phyloP scores from a whole-genome alignment of 2,329 filamentous ascomycete species.

The Botrytis hyacinthi region DNA sequence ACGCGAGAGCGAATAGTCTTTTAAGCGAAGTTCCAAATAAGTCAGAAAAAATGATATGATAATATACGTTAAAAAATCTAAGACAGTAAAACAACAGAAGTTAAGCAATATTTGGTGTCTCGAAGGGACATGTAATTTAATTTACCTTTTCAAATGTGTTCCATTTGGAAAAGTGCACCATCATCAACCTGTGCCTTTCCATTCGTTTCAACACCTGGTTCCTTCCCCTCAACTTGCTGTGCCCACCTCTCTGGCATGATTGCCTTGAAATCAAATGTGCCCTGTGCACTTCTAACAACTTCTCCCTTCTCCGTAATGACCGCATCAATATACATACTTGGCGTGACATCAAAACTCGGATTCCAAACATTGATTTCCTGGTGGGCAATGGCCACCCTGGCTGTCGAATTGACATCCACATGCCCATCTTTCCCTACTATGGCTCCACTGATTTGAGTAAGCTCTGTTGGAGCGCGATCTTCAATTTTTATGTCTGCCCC shows the following conservation, averaged over 20 bases:
- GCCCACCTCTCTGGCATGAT: conserved; percentile 57
- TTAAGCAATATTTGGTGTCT: background rate
- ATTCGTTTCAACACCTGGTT: background rate
- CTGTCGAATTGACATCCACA: conserved; percentile 61
- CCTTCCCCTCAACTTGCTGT: conserved; percentile 26
- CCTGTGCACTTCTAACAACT: conserved; percentile 71
- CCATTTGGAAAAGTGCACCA: conserved; percentile 22
- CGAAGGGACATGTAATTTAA: background rate
- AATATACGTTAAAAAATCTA: too few relatives aligned
- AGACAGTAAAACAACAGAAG: background rate
- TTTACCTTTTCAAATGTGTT: conserved; percentile 11
- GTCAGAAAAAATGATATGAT: background rate
- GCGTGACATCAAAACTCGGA: conserved; percentile 94
- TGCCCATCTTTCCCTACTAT: conserved; percentile 61
- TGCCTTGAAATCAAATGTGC: conserved; percentile 62
- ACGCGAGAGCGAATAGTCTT: background rate
- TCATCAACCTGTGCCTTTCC: conserved; percentile 16
- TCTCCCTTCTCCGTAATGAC: conserved; percentile 92
- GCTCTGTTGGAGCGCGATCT: conserved; percentile 75
- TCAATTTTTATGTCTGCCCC: conserved; percentile 87
- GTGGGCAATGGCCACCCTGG: conserved; percentile 76
- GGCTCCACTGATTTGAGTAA: conserved; percentile 81
- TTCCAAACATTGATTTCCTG: conserved; percentile 87
- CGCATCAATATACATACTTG: conserved; percentile 82
- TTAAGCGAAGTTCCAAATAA: background rate